phyloP scores from a whole-genome alignment of 2,329 filamentous ascomycete species.

The Blastomyces silverae region DNA sequence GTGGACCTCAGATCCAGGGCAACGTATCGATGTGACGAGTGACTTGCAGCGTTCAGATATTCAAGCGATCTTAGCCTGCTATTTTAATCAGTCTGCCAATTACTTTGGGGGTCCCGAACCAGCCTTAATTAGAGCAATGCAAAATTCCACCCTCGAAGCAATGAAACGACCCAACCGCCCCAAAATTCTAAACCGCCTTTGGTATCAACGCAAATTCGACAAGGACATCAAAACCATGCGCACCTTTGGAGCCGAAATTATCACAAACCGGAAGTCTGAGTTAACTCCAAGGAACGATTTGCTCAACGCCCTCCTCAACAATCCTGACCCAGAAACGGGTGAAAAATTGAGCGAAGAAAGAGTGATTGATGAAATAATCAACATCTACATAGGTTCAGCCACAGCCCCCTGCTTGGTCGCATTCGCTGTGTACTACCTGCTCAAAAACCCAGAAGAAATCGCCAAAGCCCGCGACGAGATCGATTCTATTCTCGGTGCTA shows the following conservation, averaged over 20 bases:
- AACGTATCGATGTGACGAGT: conserved; percentile 42
- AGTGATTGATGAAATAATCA: conserved; percentile 62
- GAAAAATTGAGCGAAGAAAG: conserved; percentile 52
- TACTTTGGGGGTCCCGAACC: conserved; percentile 44
- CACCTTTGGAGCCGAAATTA: conserved; percentile 50
- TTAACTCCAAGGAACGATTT: conserved; percentile 54
- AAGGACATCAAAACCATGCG: conserved; percentile 50
- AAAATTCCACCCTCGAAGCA: conserved; percentile 50
- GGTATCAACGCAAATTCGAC: conserved; percentile 50
- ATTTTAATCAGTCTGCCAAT: conserved; percentile 49
- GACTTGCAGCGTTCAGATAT: conserved; percentile 52
- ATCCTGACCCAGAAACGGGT: conserved; percentile 56
- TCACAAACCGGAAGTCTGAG: conserved; percentile 50
- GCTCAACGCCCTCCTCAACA: conserved; percentile 54
- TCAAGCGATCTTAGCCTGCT: conserved; percentile 45
- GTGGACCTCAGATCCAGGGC: conserved; percentile 39
- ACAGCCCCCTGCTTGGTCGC: conserved; percentile 62
- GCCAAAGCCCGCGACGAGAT: conserved; percentile 60
- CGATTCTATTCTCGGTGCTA: conserved; percentile 56
- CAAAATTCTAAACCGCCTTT: conserved; percentile 47
- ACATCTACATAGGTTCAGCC: conserved; percentile 60
- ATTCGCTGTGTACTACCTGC: conserved; percentile 58
- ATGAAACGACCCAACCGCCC: conserved; percentile 51
- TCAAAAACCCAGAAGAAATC: conserved; percentile 56
- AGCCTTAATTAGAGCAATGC: conserved; percentile 49